Evolutionary conservation across 306 rosid genomes (phyloP).

Genomic region (Comarum palustre): DNA sequence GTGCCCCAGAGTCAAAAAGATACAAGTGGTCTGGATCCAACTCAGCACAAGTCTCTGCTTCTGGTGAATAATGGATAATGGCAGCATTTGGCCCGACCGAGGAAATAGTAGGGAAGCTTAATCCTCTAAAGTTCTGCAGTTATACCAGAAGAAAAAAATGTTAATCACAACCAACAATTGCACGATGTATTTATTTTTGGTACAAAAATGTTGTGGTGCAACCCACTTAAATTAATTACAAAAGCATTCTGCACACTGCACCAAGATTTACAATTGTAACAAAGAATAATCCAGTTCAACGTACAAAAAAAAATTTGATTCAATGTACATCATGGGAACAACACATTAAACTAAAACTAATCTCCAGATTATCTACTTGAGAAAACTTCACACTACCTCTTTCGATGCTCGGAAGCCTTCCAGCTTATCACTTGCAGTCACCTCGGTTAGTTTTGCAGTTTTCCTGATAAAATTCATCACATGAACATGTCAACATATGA

Average conservation of each 20-base stretch:
- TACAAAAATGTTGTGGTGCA: background rate
- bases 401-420: constrained; percentile 92
- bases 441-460: constrained; percentile 72
- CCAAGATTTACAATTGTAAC: background rate
- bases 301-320: background rate
- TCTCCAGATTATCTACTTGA: background rate
- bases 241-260: background rate
- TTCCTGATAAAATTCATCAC: constrained; percentile 46
- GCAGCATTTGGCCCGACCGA: constrained; percentile 99
- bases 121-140: constrained; percentile 85
- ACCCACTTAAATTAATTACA: background rate
- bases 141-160: constrained; percentile 11
- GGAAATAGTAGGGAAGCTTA: constrained; percentile 95
- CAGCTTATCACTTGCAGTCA: constrained; percentile 85
- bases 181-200: constrained; percentile 1
- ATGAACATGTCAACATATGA: background rate
- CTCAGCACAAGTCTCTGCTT: constrained; percentile 79
- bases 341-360: background rate
- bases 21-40: constrained; percentile 83
- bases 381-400: constrained; percentile 54
- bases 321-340: background rate
- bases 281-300: background rate
- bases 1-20: constrained; percentile 98
- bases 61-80: constrained; percentile 78
- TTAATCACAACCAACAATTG: constrained; percentile 6